Evolutionary conservation across 352 stramenopile species (phyloP), one percentile per base, ranked within the genome.

Genomic region (Phytopythium helicoides): DNA sequence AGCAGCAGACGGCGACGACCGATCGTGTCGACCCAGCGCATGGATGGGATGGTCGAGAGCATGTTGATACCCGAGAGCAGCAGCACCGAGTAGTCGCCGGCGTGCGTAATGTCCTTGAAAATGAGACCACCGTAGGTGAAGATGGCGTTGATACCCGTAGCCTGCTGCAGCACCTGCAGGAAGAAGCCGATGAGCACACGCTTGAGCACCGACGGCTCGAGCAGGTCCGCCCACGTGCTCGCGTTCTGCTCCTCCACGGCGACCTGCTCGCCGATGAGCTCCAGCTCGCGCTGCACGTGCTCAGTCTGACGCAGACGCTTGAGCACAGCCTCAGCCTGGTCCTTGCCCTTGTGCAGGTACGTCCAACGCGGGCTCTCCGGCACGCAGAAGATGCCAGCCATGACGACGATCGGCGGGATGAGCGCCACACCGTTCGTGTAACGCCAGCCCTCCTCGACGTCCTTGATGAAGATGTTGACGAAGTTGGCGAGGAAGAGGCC

Each of bases 21-120:
- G 48, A 67, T 44, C 11, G 48, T 70, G 49, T 71, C 60, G 25
- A 73, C 64, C 64, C 55, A 68, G 42, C 55, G 58, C 64, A 66
- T 68, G 37, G 52, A 41, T 6, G 64, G 64, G 35, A 72, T 65
- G 1, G 64, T 72, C 19, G 34, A 56, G 14, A 71, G 18, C 39
- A 66, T 67, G 51, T 71, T 71, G 58, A 71, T 49, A n/a, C 55
- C 64, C n/a, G 56, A 51, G 19, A 71, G 49, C 36, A 71, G 48
- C 22, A 71, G 39, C 18, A 61, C 44, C 19, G 59, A 54, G 11
- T 54, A 54, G 25, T 60, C 46, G 21, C 61, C 56, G 38, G 61
- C 52, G 25, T 54, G 54, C 21, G 56, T n/a, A n/a, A n/a, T n/a
- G n/a, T n/a, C n/a, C n/a, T n/a, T n/a, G n/a, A n/a, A n/a, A n/a